phyloP scores from a whole-genome alignment of 495 filamentous ascomycete genomes.

The Annulohypoxylon stygium region DNA sequence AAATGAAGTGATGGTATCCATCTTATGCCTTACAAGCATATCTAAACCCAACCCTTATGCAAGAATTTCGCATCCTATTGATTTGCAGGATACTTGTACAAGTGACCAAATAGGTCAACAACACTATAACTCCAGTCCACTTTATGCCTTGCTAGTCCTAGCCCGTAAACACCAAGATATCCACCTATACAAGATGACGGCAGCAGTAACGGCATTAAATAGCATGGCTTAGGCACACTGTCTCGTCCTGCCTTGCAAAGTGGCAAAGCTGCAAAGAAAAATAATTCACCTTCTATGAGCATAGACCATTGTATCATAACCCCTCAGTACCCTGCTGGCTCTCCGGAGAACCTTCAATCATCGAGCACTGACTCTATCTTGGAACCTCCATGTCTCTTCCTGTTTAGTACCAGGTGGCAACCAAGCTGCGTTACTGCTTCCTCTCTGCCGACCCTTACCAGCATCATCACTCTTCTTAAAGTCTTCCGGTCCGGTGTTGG shows the following conservation, averaged over 20 bases:
- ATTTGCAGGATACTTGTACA: slow-evolving; percentile 38
- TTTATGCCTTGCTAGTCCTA: slow-evolving; percentile 24
- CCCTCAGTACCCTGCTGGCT: background rate
- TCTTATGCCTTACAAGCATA: slow-evolving; percentile 26
- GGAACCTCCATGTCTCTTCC: slow-evolving; percentile 82
- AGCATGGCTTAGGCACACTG: slow-evolving; percentile 10
- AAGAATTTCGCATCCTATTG: slow-evolving; percentile 35
- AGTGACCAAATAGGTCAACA: slow-evolving; percentile 25
- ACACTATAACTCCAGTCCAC: slow-evolving; percentile 32
- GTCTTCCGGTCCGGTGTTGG: slow-evolving; percentile 58
- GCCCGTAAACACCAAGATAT: slow-evolving; percentile 25
- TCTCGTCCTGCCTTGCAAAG: slow-evolving; percentile 10
- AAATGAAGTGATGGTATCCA: slow-evolving; percentile 40
- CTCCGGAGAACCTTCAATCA: slow-evolving; percentile 14
- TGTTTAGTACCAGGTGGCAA: slow-evolving; percentile 80
- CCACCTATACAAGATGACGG: slow-evolving; percentile 41
- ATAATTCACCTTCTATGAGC: slow-evolving; percentile 23
- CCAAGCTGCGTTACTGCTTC: slow-evolving; percentile 72
- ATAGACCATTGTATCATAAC: slow-evolving; percentile 33
- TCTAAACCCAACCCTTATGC: slow-evolving; percentile 33
- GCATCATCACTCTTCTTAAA: slow-evolving; percentile 73
- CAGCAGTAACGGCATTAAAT: slow-evolving; percentile 17
- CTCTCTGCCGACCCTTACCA: slow-evolving; percentile 65
- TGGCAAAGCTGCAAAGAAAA: background rate
- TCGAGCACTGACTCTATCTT: slow-evolving; percentile 57